phyloP scores from a whole-genome alignment of 805 yeast species.

The Lachancea lanzarotensis region DNA sequence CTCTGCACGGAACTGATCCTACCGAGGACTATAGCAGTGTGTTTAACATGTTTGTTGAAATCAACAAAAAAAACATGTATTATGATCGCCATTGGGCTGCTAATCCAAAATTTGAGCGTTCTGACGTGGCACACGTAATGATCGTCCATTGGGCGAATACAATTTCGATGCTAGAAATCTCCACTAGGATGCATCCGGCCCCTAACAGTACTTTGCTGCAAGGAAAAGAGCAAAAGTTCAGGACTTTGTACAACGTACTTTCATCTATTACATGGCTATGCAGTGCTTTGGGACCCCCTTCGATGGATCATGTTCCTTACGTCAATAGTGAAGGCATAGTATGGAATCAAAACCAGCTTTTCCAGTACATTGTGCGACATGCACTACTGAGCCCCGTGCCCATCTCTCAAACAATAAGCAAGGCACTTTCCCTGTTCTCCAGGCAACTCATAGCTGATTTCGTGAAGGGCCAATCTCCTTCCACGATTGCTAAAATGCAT shows the following conservation, averaged over 20 bases:
- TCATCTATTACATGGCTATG: slow-evolving; percentile 21
- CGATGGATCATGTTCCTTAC: slow-evolving; percentile 14
- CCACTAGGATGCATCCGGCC: slow-evolving; percentile 43
- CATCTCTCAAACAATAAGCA: slow-evolving; percentile 14
- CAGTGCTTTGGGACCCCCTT: slow-evolving; percentile 21
- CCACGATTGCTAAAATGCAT: slow-evolving; percentile 10
- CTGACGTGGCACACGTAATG: slow-evolving; percentile 17
- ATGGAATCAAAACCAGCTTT: slow-evolving; percentile 23
- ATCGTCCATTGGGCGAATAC: slow-evolving; percentile 36
- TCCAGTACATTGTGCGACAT: slow-evolving; percentile 26
- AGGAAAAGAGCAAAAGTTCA: slow-evolving; percentile 37
- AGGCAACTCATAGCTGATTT: slow-evolving; percentile 16
- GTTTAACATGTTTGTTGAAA: slow-evolving; percentile 7
- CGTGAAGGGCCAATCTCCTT: slow-evolving; percentile 11
- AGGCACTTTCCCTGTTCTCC: slow-evolving; percentile 15
- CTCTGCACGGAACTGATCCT: neutral
- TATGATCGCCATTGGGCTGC: slow-evolving; percentile 9
- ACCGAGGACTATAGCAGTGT: slow-evolving; percentile 3
- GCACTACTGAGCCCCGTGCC: slow-evolving; percentile 17
- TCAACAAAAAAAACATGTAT: slow-evolving; percentile 8
- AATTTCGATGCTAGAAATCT: slow-evolving; percentile 52
- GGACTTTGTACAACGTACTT: slow-evolving; percentile 30
- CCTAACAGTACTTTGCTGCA: slow-evolving; percentile 30
- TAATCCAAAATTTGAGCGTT: slow-evolving; percentile 12
- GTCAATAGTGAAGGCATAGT: slow-evolving; percentile 10